Evolutionary conservation across 306 rosid species (phyloP).

Genomic region (Medicago truncatula): DNA sequence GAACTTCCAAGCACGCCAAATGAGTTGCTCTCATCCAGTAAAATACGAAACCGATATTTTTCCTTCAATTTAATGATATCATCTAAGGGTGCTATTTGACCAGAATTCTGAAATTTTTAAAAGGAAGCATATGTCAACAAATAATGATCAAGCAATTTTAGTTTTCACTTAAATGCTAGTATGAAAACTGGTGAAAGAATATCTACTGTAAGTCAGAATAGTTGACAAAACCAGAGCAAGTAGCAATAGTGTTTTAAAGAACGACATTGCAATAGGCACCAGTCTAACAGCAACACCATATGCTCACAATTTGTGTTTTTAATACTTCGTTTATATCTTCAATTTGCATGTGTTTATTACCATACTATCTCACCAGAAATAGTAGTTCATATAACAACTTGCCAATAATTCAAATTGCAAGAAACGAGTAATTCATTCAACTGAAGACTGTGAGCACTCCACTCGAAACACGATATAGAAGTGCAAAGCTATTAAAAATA

Average conservation of each 20-base stretch:
- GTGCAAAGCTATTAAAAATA: slow-evolving; percentile 12
- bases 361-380: slow-evolving; percentile 20
- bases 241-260: slow-evolving; percentile 2
- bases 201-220: slow-evolving; percentile 16
- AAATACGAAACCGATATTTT: slow-evolving; percentile 79
- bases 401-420: slow-evolving; percentile 31
- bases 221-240: slow-evolving; percentile 19
- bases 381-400: slow-evolving; percentile 6
- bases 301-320: slow-evolving; percentile 16
- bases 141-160: slow-evolving; percentile 9
- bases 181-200: slow-evolving; percentile 1
- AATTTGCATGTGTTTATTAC: slow-evolving; percentile 36
- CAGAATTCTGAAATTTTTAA: slow-evolving; percentile 76
- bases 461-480: slow-evolving; percentile 30
- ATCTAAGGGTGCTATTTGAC: slow-evolving; percentile 89
- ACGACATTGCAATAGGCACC: slow-evolving; percentile 8
- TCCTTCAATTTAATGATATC: slow-evolving; percentile 93
- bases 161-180: not conserved
- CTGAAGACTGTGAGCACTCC: not conserved
- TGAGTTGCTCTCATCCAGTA: slow-evolving; percentile 99
- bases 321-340: slow-evolving; percentile 22
- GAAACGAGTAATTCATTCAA: slow-evolving; percentile 41
- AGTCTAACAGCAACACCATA: slow-evolving; percentile 29
- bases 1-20: slow-evolving; percentile 92
- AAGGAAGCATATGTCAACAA: slow-evolving; percentile 24